A percentile compares a stretch with the other conserved stretches of the same genome.
phyloP scores from a whole-genome alignment of 805 yeast genomes.

The Hemisphaericaspora nanyangensis region DNA sequence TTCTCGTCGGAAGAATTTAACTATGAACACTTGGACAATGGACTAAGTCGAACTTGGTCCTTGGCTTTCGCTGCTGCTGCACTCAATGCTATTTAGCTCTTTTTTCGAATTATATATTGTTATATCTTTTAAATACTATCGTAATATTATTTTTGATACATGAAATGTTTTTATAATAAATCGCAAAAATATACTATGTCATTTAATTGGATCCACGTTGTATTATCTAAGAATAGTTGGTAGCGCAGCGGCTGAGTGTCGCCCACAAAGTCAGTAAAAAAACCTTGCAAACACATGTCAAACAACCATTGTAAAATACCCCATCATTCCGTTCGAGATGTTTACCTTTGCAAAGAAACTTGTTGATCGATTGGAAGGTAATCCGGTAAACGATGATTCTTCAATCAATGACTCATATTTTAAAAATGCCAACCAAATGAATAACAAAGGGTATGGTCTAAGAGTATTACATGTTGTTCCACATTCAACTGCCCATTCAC shows the following conservation, averaged over 20 bases:
- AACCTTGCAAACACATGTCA: too few relatives aligned
- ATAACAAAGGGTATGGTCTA: conserved; percentile 40
- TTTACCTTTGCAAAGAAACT: conserved; percentile 43
- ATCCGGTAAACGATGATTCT: conserved; percentile 10
- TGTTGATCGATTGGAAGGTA: conserved; percentile 37
- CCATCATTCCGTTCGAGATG: conserved; percentile 20
- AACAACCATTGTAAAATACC: too few relatives aligned
- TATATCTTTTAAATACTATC: not conserved
- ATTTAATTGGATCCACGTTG: too few relatives aligned
- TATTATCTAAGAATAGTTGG: too few relatives aligned
- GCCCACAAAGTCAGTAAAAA: too few relatives aligned
- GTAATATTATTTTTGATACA: too few relatives aligned
- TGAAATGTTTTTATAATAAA: too few relatives aligned
- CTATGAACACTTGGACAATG: conserved; percentile 48
- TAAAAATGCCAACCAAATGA: conserved; percentile 24
- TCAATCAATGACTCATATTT: conserved; percentile 31
- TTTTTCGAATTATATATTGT: not conserved
- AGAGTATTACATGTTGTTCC: conserved; percentile 37
- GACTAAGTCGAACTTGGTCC: conserved; percentile 62
- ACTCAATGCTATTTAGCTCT: conserved; percentile 15
- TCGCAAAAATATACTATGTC: too few relatives aligned
- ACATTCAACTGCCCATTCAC: conserved; percentile 29
- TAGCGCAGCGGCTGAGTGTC: too few relatives aligned
- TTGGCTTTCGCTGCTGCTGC: conserved; percentile 57
- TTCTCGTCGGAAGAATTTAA: conserved; percentile 35